These are phyloP conservation scores for Marasmius fiardii DNA, from an alignment of 1,284 basidiomycete genomes.

Conservation along the genomic window DNA sequence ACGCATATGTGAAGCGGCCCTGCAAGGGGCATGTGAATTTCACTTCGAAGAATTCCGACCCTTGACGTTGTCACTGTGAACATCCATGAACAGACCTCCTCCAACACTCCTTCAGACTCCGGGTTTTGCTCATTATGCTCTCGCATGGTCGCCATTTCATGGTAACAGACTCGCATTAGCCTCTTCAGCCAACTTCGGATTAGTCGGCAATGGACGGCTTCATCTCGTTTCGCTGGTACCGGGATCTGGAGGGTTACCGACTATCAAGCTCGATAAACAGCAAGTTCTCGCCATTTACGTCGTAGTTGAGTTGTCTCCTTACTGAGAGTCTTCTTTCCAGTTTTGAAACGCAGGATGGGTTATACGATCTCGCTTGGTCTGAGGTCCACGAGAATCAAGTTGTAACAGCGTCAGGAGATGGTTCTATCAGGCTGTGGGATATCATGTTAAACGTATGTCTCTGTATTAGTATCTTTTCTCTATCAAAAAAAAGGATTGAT, in stretches of 20 bases:
- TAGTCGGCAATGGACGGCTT: conserved; percentile 91
- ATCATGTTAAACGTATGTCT: conserved; percentile 75
- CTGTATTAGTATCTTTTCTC: conserved; percentile 1
- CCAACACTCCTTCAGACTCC: conserved; percentile 66
- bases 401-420: conserved; percentile 87
- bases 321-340: conserved; percentile 34
- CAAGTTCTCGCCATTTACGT: conserved; percentile 33
- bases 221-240: conserved; percentile 62
- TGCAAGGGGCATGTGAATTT: not conserved
- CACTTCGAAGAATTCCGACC: too few species aligned
- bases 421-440: conserved; percentile 91
- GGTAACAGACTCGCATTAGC: conserved; percentile 80
- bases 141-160: conserved; percentile 94
- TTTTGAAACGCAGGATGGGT: conserved; percentile 91
- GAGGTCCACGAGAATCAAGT: conserved; percentile 95
- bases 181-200: conserved; percentile 91
- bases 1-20: conserved; percentile 53
- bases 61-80: not conserved
- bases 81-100: conserved; percentile 42
- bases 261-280: conserved; percentile 64
- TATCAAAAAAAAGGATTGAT: conserved; percentile 11
- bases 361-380: conserved; percentile 92
- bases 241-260: conserved; percentile 41
- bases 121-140: conserved; percentile 83
- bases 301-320: conserved; percentile 14